Evolutionary conservation across 2,329 filamentous ascomycete genomes (phyloP), one percentile per base, ranked within the genome.

Genomic region (Lecanicillium sp.): DNA sequence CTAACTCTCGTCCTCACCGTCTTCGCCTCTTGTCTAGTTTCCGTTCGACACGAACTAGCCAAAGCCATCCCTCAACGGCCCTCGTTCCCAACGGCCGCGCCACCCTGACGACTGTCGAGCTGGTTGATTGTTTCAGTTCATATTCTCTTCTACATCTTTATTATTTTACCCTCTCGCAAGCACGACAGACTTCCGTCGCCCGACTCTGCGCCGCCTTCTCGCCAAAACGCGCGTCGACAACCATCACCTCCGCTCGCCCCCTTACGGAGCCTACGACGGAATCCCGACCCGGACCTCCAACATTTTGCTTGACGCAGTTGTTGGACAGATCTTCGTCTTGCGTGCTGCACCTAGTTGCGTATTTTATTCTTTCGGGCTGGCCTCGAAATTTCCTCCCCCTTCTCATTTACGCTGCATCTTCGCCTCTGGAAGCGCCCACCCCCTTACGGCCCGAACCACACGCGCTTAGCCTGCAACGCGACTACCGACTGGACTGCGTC

Each of bases 271-370:
- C 67, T 71, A 65, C 61, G 56, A 53, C 54, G 54, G 55, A 55
- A 56, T 58, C 54, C 58, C 55, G 48, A 37, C 21, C 35, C 15
- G 43, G 54, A 52, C 61, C 59, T 56, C 60, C 59, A 55, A 55
- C 58, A 63, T 62, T 67, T 69, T 65, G 68, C 70, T 73, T 67
- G 70, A 73, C 60, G 71, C 69, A 69, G 59, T 67, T 63, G 62
- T 62, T 66, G 66, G 62, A 60, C 60, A 54, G 55, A 53, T 52
- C 54, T 53, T 58, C 57, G 58, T 53, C 54, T 55, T 53, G 54
- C 58, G 52, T 45, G 26, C 44, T 55, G 61, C 54, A 58, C 57
- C 50, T 60, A 58, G 19, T 30, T 42, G 10, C 17, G 38, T 21
- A 26, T 42, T 24, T 21, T 56, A 56, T 60, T 53, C 58, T 65